These are phyloP conservation scores for Pichia kluyveri DNA, from an alignment of 805 yeast genomes.

Conservation along the genomic window DNA sequence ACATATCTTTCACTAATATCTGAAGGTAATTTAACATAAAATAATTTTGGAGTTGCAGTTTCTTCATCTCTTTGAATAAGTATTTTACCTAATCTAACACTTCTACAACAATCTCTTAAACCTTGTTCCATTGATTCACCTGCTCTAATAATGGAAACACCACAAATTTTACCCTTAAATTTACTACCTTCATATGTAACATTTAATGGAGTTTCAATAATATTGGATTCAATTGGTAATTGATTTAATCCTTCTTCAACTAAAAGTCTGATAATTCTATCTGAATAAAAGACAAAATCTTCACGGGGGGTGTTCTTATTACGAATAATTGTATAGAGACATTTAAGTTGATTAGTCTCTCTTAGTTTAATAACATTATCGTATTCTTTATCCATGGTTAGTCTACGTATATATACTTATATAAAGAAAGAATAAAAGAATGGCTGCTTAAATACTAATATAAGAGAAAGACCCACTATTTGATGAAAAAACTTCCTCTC, in stretches of 20 bases:
- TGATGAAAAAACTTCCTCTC: too few species aligned
- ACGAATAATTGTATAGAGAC: conserved; percentile 86
- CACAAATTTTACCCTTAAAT: conserved; percentile 90
- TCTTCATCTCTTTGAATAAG: conserved; percentile 97
- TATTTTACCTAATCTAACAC: conserved; percentile 94
- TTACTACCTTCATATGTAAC: conserved; percentile 64
- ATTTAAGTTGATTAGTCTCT: conserved; percentile 83
- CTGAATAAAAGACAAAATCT: conserved; percentile 92
- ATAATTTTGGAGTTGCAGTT: conserved; percentile 86
- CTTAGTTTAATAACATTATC: conserved; percentile 62
- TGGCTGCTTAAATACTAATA: too few species aligned
- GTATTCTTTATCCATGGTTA: conserved; percentile 5
- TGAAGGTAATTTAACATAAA: conserved; percentile 88
- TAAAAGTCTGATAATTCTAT: conserved; percentile 83
- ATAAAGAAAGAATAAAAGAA: too few species aligned
- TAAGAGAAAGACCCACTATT: too few species aligned
- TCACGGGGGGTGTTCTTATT: conserved; percentile 73
- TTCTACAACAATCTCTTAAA: conserved; percentile 90
- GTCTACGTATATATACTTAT: too few species aligned
- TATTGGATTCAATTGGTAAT: conserved; percentile 69
- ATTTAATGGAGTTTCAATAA: conserved; percentile 71
- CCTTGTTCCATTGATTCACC: conserved; percentile 99
- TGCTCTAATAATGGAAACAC: conserved; percentile 96
- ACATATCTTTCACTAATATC: conserved; percentile 87
- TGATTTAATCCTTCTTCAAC: conserved; percentile 96